These are phyloP conservation scores for Coemansia sp. DNA, from an alignment of 192 early-diverging fungal genomes.

Conservation along the genomic window DNA sequence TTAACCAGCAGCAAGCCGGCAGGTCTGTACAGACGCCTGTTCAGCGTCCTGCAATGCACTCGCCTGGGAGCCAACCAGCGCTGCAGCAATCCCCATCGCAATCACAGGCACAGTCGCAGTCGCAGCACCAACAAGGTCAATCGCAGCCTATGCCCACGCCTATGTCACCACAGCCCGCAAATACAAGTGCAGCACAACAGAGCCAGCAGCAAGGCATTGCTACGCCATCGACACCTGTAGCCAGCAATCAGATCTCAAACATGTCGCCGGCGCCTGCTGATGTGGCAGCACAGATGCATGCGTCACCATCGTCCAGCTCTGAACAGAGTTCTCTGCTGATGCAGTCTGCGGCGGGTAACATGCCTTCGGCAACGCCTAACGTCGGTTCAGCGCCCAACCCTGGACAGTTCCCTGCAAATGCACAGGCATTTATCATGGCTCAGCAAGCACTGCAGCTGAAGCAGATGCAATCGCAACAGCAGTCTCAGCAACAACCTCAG, in stretches of 20 bases:
- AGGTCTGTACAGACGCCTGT: slow-evolving; percentile 15
- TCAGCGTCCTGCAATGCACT: slow-evolving; percentile 14
- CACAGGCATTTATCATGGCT: slow-evolving; percentile 25
- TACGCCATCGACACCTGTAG: neutral
- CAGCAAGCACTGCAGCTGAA: slow-evolving; percentile 42
- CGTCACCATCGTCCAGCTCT: slow-evolving; percentile 13
- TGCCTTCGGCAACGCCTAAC: neutral
- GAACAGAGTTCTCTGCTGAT: slow-evolving; percentile 21
- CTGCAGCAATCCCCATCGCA: slow-evolving; percentile 5
- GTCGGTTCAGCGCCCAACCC: neutral
- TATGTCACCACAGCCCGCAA: slow-evolving; percentile 20
- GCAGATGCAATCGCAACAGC: slow-evolving; percentile 21
- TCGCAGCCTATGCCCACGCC: slow-evolving; percentile 19
- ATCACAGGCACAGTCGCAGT: slow-evolving; percentile 9
- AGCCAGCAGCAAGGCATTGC: slow-evolving; percentile 17
- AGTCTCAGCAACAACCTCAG: slow-evolving; percentile 5
- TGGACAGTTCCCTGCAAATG: slow-evolving; percentile 24
- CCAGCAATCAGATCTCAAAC: slow-evolving; percentile 3
- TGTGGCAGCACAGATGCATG: slow-evolving; percentile 1
- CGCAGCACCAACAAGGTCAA: neutral
- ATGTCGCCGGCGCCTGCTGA: slow-evolving; percentile 19
- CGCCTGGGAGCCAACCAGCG: neutral
- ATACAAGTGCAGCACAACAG: slow-evolving; percentile 25
- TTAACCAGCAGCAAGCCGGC: slow-evolving; percentile 10
- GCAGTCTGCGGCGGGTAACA: slow-evolving; percentile 13